Percentiles rank a stretch among this genome's conserved stretches.
phyloP scores from a whole-genome alignment of 805 yeast species.

The Lipomyces japonicus region DNA sequence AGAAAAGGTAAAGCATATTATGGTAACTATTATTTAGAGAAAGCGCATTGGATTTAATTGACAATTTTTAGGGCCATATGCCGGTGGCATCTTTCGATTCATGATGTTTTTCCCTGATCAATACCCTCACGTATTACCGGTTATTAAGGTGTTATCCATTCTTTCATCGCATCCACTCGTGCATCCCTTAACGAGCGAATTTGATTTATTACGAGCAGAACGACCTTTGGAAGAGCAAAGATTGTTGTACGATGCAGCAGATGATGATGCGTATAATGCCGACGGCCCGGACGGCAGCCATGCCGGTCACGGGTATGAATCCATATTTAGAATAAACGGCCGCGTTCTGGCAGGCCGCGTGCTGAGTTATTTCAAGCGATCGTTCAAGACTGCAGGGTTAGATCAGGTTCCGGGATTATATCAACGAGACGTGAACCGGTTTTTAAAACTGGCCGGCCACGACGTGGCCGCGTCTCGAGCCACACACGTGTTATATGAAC shows the following conservation, averaged over 20 bases:
- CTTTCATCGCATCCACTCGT: constrained; percentile 20
- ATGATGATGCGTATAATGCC: not conserved
- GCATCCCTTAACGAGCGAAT: constrained; percentile 17
- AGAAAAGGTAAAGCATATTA: constrained; percentile 10
- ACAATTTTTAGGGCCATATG: constrained; percentile 18
- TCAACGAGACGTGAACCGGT: constrained; percentile 13
- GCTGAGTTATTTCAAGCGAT: constrained; percentile 23
- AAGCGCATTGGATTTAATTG: not conserved
- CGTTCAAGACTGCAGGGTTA: constrained; percentile 21
- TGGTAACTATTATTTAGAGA: not conserved
- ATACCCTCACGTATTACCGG: constrained; percentile 19
- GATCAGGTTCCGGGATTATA: constrained; percentile 17
- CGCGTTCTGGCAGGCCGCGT: constrained; percentile 24
- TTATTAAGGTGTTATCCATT: constrained; percentile 14
- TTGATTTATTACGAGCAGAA: constrained; percentile 16
- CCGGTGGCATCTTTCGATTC: constrained; percentile 26
- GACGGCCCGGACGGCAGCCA: too few species aligned
- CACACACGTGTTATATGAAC: constrained; percentile 21
- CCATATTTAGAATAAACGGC: constrained; percentile 19
- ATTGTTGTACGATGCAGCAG: not conserved
- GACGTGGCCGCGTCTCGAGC: constrained; percentile 26
- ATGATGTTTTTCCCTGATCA: constrained; percentile 24
- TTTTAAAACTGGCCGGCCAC: constrained; percentile 11
- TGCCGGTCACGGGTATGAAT: constrained; percentile 15
- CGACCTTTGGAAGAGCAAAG: constrained; percentile 5